These are phyloP conservation scores for Oryza punctata DNA, from an alignment of 176 grass and related monocot genomes.

Conservation along the genomic window DNA sequence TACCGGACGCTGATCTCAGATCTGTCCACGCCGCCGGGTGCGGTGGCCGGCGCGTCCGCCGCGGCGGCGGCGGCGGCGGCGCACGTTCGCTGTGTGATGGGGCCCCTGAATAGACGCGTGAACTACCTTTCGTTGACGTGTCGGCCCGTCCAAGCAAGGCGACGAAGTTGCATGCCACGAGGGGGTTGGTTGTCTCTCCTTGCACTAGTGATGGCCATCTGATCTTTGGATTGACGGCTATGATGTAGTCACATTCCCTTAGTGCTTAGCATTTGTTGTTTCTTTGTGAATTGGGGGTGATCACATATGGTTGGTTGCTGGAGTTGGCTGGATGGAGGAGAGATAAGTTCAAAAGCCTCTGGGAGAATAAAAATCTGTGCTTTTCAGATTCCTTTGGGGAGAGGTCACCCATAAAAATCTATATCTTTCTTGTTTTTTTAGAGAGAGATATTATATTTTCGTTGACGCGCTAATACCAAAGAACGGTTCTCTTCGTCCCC, in stretches of 20 bases:
- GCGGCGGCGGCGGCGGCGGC: neutral
- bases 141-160: conserved; percentile 16
- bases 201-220: neutral
- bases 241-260: neutral
- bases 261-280: neutral
- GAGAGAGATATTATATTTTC: neutral
- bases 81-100: conserved; percentile 1
- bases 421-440: neutral
- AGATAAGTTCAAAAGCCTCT: neutral
- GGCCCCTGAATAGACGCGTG: conserved; percentile 37
- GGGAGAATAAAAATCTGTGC: neutral
- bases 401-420: no score
- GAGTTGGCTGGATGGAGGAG: neutral
- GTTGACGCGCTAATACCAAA: conserved; percentile 17
- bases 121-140: conserved; percentile 33
- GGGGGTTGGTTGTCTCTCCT: neutral
- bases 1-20: neutral
- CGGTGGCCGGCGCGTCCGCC: neutral
- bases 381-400: conserved; percentile 5
- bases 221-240: conserved; percentile 1
- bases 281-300: neutral
- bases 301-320: no score
- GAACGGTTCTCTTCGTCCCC: neutral
- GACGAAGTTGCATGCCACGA: neutral
- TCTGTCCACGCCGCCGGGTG: conserved; percentile 12